Evolutionary conservation across 768 basidiomycete genomes (phyloP).

Genomic region (Galerina sulciceps): DNA sequence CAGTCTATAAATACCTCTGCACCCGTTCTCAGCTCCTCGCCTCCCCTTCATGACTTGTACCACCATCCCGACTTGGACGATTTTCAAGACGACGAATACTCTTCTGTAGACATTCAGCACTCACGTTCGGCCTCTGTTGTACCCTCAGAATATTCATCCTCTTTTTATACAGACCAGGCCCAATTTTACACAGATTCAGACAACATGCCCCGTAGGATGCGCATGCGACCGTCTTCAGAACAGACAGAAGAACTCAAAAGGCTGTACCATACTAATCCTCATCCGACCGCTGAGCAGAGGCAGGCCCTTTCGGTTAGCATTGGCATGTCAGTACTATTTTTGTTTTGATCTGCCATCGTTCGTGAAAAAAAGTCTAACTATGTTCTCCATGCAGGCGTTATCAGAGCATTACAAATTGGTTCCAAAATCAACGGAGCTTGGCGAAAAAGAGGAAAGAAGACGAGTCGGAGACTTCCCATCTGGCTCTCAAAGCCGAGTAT

Average conservation of each 20-base stretch:
- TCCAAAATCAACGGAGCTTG: slow-evolving; percentile 83
- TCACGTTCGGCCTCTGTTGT: slow-evolving; percentile 38
- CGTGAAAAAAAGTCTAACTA: slow-evolving; percentile 34
- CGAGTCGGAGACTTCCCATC: slow-evolving; percentile 33
- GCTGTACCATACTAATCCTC: slow-evolving; percentile 64
- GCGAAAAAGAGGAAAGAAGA: slow-evolving; percentile 75
- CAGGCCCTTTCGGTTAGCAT: slow-evolving; percentile 68
- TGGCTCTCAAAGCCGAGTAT: slow-evolving; percentile 33
- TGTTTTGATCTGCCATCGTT: slow-evolving; percentile 27
- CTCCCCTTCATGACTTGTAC: slow-evolving; percentile 24
- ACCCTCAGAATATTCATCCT: slow-evolving; percentile 34
- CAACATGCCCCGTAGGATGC: slow-evolving; percentile 59
- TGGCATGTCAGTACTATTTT: slow-evolving; percentile 68
- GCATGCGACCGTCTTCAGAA: slow-evolving; percentile 63
- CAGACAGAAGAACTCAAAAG: slow-evolving; percentile 75
- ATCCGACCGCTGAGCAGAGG: slow-evolving; percentile 70
- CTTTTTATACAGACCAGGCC: slow-evolving; percentile 54
- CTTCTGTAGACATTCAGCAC: slow-evolving; percentile 35
- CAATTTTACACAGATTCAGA: slow-evolving; percentile 56
- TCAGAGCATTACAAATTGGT: slow-evolving; percentile 85
- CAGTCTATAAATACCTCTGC: slow-evolving; percentile 18
- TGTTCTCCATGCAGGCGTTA: slow-evolving; percentile 58
- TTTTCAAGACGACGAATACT: slow-evolving; percentile 48
- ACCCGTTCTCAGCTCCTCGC: slow-evolving; percentile 34
- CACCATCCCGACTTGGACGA: slow-evolving; percentile 47